Percentiles rank a stretch among this genome's conserved stretches.
Evolutionary conservation across 352 stramenopile genomes (phyloP).

Genomic region (Pythium grandisporangium): DNA sequence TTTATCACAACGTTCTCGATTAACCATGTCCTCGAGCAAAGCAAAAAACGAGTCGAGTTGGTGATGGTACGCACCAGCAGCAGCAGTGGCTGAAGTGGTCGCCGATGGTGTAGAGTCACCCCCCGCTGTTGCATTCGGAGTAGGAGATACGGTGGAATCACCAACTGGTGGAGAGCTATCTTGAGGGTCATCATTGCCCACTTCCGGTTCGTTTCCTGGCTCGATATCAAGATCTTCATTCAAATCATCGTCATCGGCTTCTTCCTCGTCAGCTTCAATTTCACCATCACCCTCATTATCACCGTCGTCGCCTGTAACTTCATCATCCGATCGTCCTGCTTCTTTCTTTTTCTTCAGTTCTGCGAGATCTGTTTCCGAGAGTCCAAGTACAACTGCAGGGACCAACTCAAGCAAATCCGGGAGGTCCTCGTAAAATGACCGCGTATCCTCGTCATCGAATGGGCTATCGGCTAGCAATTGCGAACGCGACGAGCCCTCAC

Average conservation of each 20-base stretch:
- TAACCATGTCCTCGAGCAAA: slow-evolving; percentile 92
- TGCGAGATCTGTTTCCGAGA: slow-evolving; percentile 81
- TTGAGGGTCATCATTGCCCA: slow-evolving; percentile 15
- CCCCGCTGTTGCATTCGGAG: slow-evolving; percentile 2
- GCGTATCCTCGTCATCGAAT: slow-evolving; percentile 95
- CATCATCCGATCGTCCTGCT: slow-evolving; percentile 7
- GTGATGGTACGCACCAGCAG: slow-evolving; percentile 77
- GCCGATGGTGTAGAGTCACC: background rate
- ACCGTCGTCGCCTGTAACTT: slow-evolving; percentile 13
- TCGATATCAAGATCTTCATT: slow-evolving; percentile 18
- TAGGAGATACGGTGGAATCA: background rate
- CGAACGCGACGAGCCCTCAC: slow-evolving; percentile 47
- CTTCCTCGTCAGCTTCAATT: slow-evolving; percentile 27
- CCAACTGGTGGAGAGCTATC: background rate
- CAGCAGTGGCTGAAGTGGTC: slow-evolving; percentile 1
- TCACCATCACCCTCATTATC: slow-evolving; percentile 27
- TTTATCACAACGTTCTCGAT: slow-evolving; percentile 93
- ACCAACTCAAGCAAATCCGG: slow-evolving; percentile 93
- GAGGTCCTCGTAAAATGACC: slow-evolving; percentile 96
- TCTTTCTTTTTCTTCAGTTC: slow-evolving; percentile 85
- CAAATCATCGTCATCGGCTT: slow-evolving; percentile 25
- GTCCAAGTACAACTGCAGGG: slow-evolving; percentile 89
- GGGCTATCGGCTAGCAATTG: slow-evolving; percentile 76
- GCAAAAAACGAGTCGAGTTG: slow-evolving; percentile 89
- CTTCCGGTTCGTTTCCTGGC: slow-evolving; percentile 21